Conservation (phyloP, 2,329 filamentous ascomycete genomes). For the Monosporascus sp. region DNA sequence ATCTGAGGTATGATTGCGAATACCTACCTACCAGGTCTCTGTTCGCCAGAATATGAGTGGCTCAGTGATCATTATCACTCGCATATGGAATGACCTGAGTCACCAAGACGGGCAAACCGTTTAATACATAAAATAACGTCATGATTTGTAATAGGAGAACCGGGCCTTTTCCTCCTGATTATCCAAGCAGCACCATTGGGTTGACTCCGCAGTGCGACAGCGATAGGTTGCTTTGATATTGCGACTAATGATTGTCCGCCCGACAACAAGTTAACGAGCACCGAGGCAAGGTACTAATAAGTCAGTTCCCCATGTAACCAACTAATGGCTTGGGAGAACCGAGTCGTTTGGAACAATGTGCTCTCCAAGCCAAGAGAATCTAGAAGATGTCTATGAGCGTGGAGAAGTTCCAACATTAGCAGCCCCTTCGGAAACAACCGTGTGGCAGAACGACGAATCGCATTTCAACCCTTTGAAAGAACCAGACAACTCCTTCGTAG, state of each 20-base stretch:
- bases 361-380: neutral
- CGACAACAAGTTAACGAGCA: too few species aligned
- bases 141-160: neutral
- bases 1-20: too few species aligned
- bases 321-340: neutral
- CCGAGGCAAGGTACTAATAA: too few species aligned
- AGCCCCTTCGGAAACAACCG: neutral
- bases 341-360: neutral
- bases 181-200: neutral
- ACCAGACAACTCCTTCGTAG: neutral
- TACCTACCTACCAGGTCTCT: too few species aligned
- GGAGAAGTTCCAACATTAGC: neutral
- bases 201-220: too few species aligned
- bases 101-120: too few species aligned
- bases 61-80: too few species aligned
- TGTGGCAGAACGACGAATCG: neutral
- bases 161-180: neutral
- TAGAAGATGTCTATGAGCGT: neutral
- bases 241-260: too few species aligned
- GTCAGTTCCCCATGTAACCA: neutral
- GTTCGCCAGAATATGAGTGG: too few species aligned
- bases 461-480: neutral
- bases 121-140: neutral
- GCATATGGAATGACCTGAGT: too few species aligned
- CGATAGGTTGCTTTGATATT: too few species aligned